phyloP scores from a whole-genome alignment of 257 asterid species.

The Paraleonurus japonicus region DNA sequence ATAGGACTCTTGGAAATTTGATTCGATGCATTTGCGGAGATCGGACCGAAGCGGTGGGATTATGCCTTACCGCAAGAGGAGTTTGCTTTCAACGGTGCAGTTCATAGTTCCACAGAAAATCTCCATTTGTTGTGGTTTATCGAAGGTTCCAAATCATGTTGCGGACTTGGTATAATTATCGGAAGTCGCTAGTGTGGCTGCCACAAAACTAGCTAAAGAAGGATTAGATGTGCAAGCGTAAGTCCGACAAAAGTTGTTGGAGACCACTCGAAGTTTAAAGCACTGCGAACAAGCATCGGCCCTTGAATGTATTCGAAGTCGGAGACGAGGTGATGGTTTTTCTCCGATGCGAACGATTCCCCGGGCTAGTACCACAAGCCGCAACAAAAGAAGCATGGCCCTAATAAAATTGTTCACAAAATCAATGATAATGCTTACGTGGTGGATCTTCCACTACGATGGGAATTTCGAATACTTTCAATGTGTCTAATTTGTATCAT shows the following conservation, averaged over 20 bases:
- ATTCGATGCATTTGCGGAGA: neutral
- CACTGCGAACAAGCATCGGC: neutral
- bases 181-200: neutral
- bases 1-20: neutral
- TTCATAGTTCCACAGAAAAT: neutral
- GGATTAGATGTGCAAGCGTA: neutral
- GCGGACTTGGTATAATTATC: neutral
- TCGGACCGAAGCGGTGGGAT: neutral
- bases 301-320: neutral
- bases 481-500: neutral
- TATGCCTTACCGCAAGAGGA: neutral
- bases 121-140: neutral
- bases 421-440: neutral
- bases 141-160: neutral
- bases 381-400: neutral
- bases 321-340: neutral
- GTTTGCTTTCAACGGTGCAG: neutral
- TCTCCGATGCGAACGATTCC: neutral
- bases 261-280: neutral
- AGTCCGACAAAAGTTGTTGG: neutral
- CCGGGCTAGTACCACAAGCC: neutral
- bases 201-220: neutral
- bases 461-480: neutral
- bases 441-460: neutral
- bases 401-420: neutral